phyloP scores from a whole-genome alignment of 1,284 basidiomycete genomes.

The Melampsora larici-populina region DNA sequence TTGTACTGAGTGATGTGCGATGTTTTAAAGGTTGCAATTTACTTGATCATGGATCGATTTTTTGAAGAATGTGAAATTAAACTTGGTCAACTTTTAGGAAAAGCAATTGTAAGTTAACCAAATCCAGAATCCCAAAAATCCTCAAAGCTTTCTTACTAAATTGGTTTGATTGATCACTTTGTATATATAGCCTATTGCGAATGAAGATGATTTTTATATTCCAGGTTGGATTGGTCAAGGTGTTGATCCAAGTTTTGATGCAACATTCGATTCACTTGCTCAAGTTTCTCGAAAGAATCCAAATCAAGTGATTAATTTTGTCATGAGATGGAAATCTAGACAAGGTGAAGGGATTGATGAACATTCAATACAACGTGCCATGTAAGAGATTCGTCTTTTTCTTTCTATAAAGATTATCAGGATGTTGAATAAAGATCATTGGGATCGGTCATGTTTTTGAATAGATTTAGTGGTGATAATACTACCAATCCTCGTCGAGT shows the following conservation, averaged over 20 bases:
- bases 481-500: slow-evolving; percentile 17
- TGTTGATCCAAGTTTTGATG: slow-evolving; percentile 74
- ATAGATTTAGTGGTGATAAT: slow-evolving; percentile 18
- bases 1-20: neutral
- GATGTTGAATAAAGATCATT: slow-evolving; percentile 16
- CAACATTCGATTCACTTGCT: slow-evolving; percentile 73
- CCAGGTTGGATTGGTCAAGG: slow-evolving; percentile 64
- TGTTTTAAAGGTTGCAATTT: slow-evolving; percentile 37
- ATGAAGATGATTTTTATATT: slow-evolving; percentile 44
- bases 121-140: neutral
- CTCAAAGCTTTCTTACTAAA: neutral
- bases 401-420: slow-evolving; percentile 33
- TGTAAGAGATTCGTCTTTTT: slow-evolving; percentile 53
- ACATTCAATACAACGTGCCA: slow-evolving; percentile 55
- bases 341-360: slow-evolving; percentile 69
- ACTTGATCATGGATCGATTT: slow-evolving; percentile 44
- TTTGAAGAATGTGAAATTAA: slow-evolving; percentile 45
- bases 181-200: slow-evolving; percentile 30
- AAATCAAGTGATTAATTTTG: slow-evolving; percentile 77
- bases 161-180: neutral
- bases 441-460: neutral
- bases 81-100: slow-evolving; percentile 38
- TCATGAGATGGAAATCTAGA: slow-evolving; percentile 78
- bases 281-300: slow-evolving; percentile 80
- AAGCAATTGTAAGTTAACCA: slow-evolving; percentile 41